Conservation (phyloP, 2,329 filamentous ascomycete genomes). For the Talaromyces albobiverticillius region DNA sequence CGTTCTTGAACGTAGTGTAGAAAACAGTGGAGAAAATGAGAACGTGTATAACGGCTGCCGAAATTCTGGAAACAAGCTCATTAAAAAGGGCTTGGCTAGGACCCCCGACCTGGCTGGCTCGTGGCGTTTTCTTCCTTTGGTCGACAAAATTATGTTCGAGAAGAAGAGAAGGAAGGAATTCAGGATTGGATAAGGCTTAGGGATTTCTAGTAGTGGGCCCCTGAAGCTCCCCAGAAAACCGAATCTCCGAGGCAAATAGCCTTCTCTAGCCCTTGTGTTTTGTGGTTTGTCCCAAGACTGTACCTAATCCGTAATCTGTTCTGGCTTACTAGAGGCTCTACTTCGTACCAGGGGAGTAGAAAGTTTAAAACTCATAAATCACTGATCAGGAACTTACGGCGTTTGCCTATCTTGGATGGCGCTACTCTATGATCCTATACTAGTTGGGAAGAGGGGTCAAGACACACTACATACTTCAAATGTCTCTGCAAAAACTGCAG, state of each 20-base stretch:
- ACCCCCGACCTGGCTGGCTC: too few relatives aligned
- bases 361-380: neutral
- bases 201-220: neutral
- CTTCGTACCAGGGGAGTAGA: neutral
- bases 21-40: neutral
- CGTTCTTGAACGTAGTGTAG: too few relatives aligned
- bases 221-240: neutral
- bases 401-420: too few relatives aligned
- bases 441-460: too few relatives aligned
- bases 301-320: neutral
- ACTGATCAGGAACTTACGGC: neutral
- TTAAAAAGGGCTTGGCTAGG: neutral
- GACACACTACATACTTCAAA: too few relatives aligned
- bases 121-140: neutral
- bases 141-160: neutral
- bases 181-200: neutral
- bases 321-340: neutral
- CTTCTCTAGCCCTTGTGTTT: neutral
- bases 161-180: neutral
- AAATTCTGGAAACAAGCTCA: too few relatives aligned
- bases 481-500: too few relatives aligned
- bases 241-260: neutral
- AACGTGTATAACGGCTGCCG: neutral
- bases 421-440: too few relatives aligned
- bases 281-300: too few relatives aligned